A percentile compares a stretch with the other conserved stretches of the same genome.
These are phyloP conservation scores for Stagonosporopsis rhizophila DNA, from an alignment of 2,329 filamentous ascomycete species.

Conservation along the genomic window DNA sequence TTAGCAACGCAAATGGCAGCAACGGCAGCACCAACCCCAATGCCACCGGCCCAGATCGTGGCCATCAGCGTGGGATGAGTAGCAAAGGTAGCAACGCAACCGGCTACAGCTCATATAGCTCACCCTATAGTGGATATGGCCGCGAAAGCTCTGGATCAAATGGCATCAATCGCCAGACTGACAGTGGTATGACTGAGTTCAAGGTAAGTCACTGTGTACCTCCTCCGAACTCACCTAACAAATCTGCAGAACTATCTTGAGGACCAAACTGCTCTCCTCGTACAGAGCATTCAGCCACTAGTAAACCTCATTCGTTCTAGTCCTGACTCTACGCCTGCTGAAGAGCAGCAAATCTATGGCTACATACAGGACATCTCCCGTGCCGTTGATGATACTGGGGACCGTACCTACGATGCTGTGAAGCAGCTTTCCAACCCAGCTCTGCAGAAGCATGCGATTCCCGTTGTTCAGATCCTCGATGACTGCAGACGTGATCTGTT, in stretches of 20 bases:
- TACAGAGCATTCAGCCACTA: slow-evolving; percentile 82
- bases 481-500: slow-evolving; percentile 71
- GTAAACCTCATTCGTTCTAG: slow-evolving; percentile 69
- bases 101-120: slow-evolving; percentile 46
- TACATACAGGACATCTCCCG: slow-evolving; percentile 74
- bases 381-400: slow-evolving; percentile 74
- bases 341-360: slow-evolving; percentile 62
- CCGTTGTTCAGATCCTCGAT: slow-evolving; percentile 64
- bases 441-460: slow-evolving; percentile 58
- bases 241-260: slow-evolving; percentile 73
- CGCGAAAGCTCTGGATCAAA: slow-evolving; percentile 41
- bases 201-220: slow-evolving; percentile 56
- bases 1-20: slow-evolving; percentile 15
- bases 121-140: slow-evolving; percentile 47
- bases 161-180: slow-evolving; percentile 31
- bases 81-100: slow-evolving; percentile 49
- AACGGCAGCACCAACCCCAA: slow-evolving; percentile 8
- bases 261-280: slow-evolving; percentile 79
- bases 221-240: slow-evolving; percentile 19
- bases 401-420: slow-evolving; percentile 64
- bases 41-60: slow-evolving; percentile 6
- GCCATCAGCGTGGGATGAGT: slow-evolving; percentile 30
- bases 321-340: slow-evolving; percentile 36
- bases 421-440: slow-evolving; percentile 58
- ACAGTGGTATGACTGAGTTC: slow-evolving; percentile 61